These are phyloP conservation scores for Tolypocladium pustulatum DNA, from an alignment of 2,329 filamentous ascomycete species.

Conservation along the genomic window DNA sequence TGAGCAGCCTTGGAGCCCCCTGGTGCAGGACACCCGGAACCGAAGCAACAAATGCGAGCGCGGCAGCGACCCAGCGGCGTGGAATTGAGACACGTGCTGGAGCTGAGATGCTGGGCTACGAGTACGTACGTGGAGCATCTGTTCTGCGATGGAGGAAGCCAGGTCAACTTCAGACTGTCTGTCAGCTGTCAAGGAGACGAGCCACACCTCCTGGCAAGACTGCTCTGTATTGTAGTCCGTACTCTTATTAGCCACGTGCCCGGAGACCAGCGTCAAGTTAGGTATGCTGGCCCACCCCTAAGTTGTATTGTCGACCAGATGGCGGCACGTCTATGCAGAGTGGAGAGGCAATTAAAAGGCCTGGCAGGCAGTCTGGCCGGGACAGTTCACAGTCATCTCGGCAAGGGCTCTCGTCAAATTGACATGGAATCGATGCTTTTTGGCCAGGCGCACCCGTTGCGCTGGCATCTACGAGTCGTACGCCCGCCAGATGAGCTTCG, in stretches of 20 bases:
- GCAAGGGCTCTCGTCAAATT: not conserved
- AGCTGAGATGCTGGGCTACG: too few species aligned
- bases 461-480: not conserved
- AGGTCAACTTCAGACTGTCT: not conserved
- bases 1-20: not conserved
- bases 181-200: not conserved
- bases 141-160: too few species aligned
- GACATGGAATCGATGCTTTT: not conserved
- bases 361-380: not conserved
- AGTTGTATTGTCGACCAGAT: not conserved
- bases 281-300: not conserved
- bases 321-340: not conserved
- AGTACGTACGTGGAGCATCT: too few species aligned
- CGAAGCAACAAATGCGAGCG: not conserved
- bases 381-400: not conserved
- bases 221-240: not conserved
- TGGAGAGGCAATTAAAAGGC: not conserved
- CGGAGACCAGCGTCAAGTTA: not conserved
- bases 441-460: not conserved
- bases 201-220: not conserved
- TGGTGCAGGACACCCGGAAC: not conserved
- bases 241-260: not conserved
- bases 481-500: not conserved
- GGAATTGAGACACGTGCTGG: not conserved
- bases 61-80: not conserved